Base-by-base conservation (phyloP, 208 protist genomes). In the Vickermania spadyakhi region DNA sequence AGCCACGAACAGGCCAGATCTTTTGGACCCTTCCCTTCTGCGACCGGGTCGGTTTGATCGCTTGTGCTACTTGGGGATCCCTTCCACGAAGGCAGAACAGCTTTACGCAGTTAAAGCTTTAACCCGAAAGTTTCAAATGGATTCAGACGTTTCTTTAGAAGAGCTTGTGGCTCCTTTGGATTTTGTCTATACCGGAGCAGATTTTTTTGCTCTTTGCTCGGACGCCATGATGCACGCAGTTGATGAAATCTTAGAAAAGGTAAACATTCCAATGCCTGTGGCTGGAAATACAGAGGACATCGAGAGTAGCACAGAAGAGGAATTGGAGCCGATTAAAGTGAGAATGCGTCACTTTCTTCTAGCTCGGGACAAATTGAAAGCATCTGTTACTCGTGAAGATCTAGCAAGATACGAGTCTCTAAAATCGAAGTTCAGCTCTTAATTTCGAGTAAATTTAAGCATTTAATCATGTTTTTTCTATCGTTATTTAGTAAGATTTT, bases 221-320 rank as follows among this genome's bases (percentile, higher is more conserved):
- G 96, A 98, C 68, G 96, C 96, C 1, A 92, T 96, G 72, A 91
- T 98, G 74, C 79, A 84, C 58, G 93, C 96, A 14, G 85, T 99
- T n/a, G 76, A 95, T 28, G 85, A 97, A 29, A 70, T 76, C 26
- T 60, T 94, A 3, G 73, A 86, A 53, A 28, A 60, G 18, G 57
- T 70, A 50, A 66, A 65, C n/a, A 30, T 45, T 18, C 49, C 62
- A 3, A 55, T 60, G 7, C 11, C 25, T 28, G 56, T 14, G 5
- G 28, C 56, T 21, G 21, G 7, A 60, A 23, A 5, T 55, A 30
- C 26, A 3, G 50, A 65, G 49, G 31, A 28, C 29, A 60, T 65
- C 22, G 57, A 18, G 31, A 7, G 51, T 3, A 30, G 58, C 14
- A 14, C 42, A 28, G 66, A 25, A 2, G 49, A 55, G 22, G 52